Percentiles rank a stretch among this genome's conserved stretches.
Evolutionary conservation across 345 rosid genomes (phyloP).

Genomic region (Litchi chinensis): DNA sequence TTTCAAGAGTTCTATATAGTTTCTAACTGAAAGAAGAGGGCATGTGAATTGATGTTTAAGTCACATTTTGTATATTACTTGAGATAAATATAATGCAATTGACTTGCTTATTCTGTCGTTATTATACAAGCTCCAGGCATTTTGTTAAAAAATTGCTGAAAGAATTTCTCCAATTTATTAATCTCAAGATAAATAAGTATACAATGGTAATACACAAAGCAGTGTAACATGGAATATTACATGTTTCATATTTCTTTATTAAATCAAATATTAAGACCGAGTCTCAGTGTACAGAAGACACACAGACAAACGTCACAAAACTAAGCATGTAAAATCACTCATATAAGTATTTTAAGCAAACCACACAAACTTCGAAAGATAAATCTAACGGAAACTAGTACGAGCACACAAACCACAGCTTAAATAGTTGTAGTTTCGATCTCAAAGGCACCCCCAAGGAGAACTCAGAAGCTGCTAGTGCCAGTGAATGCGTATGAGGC

Average conservation of each 20-base stretch:
- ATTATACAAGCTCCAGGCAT: too few species aligned
- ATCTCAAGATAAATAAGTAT: too few species aligned
- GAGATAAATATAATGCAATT: too few species aligned
- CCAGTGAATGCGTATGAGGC: conserved; percentile 22
- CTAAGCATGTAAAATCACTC: background rate
- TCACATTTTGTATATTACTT: too few species aligned
- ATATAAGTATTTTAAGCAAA: background rate
- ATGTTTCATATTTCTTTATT: conserved; percentile 3
- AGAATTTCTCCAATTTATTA: too few species aligned
- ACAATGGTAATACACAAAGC: too few species aligned
- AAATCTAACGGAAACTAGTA: background rate
- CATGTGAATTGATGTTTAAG: too few species aligned
- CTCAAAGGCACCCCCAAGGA: background rate
- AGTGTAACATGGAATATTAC: background rate
- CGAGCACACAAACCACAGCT: background rate
- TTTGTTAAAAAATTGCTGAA: too few species aligned
- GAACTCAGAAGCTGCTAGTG: conserved; percentile 25
- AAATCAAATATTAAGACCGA: background rate
- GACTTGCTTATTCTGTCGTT: too few species aligned
- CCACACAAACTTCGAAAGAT: background rate
- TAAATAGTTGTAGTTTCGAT: background rate
- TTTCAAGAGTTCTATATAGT: too few species aligned
- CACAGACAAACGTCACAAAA: background rate
- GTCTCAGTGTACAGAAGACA: background rate
- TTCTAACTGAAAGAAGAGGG: too few species aligned